A percentile compares a stretch with the other conserved stretches of the same genome.
Conservation (phyloP, 2,329 filamentous ascomycete genomes). For the Ophidiomyces ophidiicola region DNA sequence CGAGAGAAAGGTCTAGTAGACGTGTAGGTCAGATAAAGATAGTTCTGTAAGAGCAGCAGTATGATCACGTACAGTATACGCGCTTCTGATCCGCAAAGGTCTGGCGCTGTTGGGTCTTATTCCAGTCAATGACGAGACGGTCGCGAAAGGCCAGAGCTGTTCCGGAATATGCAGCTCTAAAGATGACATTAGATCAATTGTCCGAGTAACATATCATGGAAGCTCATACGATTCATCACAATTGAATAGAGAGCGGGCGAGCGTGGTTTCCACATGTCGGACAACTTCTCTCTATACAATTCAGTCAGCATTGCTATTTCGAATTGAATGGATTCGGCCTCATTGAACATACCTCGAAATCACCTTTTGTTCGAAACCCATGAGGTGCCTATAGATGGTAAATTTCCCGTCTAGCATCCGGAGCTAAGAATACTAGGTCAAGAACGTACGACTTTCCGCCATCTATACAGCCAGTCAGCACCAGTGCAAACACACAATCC, state of each 20-base stretch:
- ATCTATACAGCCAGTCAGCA: constrained; percentile 30
- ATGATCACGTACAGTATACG: constrained; percentile 57
- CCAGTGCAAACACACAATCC: not conserved
- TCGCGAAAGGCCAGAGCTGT: constrained; percentile 87
- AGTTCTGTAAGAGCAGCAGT: constrained; percentile 4
- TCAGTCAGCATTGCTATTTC: not conserved
- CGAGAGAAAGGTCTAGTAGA: constrained; percentile 67
- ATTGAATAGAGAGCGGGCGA: constrained; percentile 94
- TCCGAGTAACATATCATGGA: not conserved
- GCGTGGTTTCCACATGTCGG: constrained; percentile 87
- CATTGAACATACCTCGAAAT: constrained; percentile 53
- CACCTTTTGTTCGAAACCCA: constrained; percentile 65
- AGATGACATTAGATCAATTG: constrained; percentile 4
- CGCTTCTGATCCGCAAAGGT: constrained; percentile 84
- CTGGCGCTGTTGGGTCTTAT: constrained; percentile 93
- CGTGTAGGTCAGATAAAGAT: not conserved
- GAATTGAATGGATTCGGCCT: too few species aligned
- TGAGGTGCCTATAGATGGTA: constrained; percentile 41
- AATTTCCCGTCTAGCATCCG: not conserved
- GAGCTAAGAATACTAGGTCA: not conserved
- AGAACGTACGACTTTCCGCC: constrained; percentile 47
- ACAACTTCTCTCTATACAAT: constrained; percentile 60
- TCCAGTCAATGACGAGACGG: constrained; percentile 88
- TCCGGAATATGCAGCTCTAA: constrained; percentile 72
- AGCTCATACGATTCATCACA: constrained; percentile 63